Evolutionary conservation across 1,284 basidiomycete species (phyloP).

Genomic region (Fomitopsis pinicola): DNA sequence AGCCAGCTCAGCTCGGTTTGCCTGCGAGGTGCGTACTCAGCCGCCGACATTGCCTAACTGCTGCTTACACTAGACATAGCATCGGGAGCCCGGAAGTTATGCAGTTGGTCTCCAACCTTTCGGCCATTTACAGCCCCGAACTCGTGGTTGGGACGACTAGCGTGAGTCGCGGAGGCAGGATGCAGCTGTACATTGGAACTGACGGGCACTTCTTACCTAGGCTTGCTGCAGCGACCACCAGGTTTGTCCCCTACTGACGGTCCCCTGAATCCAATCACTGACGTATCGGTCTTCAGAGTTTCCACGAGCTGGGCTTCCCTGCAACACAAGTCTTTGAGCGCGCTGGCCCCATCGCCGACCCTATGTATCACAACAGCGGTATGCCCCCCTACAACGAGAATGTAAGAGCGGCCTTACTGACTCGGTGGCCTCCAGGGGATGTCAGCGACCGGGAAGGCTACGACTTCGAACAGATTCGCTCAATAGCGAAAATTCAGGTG

Average conservation of each 20-base stretch:
- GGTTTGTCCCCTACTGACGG: constrained; percentile 26
- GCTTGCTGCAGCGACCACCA: constrained; percentile 89
- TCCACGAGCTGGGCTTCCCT: constrained; percentile 78
- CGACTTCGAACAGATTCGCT: constrained; percentile 74
- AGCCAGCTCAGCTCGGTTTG: constrained; percentile 78
- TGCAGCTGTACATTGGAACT: not conserved
- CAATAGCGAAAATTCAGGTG: constrained; percentile 84
- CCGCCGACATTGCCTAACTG: not conserved
- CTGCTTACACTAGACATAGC: constrained; percentile 31
- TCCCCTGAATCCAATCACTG: not conserved
- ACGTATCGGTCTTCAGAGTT: constrained; percentile 45
- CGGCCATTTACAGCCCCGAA: constrained; percentile 77
- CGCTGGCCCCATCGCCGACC: constrained; percentile 77
- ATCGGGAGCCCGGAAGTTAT: constrained; percentile 77
- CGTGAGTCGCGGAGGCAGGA: constrained; percentile 28
- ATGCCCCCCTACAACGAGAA: constrained; percentile 12
- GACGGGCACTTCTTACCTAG: constrained; percentile 23
- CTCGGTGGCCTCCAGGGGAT: constrained; percentile 45
- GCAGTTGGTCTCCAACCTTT: constrained; percentile 69
- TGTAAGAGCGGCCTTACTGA: not conserved
- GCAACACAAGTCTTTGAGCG: constrained; percentile 82
- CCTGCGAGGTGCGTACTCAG: constrained; percentile 47
- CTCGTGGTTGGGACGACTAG: constrained; percentile 72
- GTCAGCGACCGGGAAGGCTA: constrained; percentile 73
- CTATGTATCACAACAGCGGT: constrained; percentile 84